Base-by-base conservation (phyloP, 208 protist species). In the Leishmania amazonensis region DNA sequence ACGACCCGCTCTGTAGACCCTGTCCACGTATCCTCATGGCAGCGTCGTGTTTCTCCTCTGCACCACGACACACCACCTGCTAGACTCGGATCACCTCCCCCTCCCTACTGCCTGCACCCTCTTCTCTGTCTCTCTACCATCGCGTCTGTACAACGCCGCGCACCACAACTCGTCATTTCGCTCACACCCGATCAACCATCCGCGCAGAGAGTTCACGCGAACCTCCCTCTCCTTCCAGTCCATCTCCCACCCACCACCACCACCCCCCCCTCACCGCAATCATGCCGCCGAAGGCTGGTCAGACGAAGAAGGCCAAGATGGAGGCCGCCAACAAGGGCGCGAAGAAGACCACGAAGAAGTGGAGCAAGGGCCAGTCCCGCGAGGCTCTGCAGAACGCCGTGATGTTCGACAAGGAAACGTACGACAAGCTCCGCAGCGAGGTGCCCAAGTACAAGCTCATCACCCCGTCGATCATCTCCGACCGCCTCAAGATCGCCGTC, bases 401-500 rank as follows among this genome's bases (percentile, higher is more conserved):
- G 76, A 93, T 98, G 85, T 97, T 97, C 85, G 94, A 97, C 85
- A 96, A 96, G 87, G 92, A 96, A 42, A 95, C 94, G 58, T 83
- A 89, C 84, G 91, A 93, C 79, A 95, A 96, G 85, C 89, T 98
- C 60, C 79, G 89, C 81, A 94, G 78, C 64, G 94, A 97, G 83
- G 96, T 98, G 47, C 95, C 96, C 80, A 98, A 97, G 90, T 96
- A 95, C 89, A 97, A 97, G 84, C 84, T 97, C 70, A 98, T 98
- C 91, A 98, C 96, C 76, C 89, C 93, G 19, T 90, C 93, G 62
- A 93, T 96, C 86, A 93, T 98, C 79, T 96, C 92, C 70, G 95
- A 98, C 83, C 90, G 94, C 40, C 91, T 98, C 49, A 96, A 97
- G 89, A 91, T 97, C 82, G 85, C 90, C 88, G 94, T 95, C 80